Conservation (phyloP, 257 asterid genomes). For the Fraxinus anomala region DNA sequence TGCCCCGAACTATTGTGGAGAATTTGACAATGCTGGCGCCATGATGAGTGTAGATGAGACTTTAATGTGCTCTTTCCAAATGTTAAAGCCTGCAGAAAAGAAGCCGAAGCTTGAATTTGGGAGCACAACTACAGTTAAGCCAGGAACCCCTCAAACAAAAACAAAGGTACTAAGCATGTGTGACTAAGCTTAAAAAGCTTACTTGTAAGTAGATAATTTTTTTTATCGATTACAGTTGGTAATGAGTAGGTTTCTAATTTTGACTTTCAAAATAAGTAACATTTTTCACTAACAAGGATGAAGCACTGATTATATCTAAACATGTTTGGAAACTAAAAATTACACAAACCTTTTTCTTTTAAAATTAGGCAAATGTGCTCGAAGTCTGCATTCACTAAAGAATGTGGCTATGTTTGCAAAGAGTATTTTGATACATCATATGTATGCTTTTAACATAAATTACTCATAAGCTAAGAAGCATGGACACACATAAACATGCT, state of each 20-base stretch:
- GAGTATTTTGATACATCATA: not conserved
- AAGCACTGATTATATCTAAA: not conserved
- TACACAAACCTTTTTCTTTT: not conserved
- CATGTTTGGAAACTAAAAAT: not conserved
- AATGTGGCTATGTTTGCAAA: not conserved
- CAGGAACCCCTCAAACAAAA: conserved; percentile 1
- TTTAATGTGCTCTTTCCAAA: not conserved
- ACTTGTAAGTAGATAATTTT: not conserved
- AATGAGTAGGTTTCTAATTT: not conserved
- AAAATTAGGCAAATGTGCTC: not conserved
- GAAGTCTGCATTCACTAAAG: not conserved
- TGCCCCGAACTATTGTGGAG: not conserved
- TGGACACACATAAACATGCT: not conserved
- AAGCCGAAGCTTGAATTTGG: not conserved
- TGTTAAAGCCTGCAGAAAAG: not conserved
- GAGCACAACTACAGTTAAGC: not conserved
- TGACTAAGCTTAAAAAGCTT: not conserved
- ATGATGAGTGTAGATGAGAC: not conserved
- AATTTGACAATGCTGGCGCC: not conserved
- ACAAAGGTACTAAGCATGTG: not conserved
- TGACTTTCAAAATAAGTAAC: not conserved
- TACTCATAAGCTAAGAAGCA: too few relatives aligned
- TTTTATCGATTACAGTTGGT: not conserved
- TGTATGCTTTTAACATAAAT: too few relatives aligned
- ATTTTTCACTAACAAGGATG: not conserved